Base-by-base conservation (phyloP, 2,329 filamentous ascomycete genomes). In the Fusarium fujikuroi region DNA sequence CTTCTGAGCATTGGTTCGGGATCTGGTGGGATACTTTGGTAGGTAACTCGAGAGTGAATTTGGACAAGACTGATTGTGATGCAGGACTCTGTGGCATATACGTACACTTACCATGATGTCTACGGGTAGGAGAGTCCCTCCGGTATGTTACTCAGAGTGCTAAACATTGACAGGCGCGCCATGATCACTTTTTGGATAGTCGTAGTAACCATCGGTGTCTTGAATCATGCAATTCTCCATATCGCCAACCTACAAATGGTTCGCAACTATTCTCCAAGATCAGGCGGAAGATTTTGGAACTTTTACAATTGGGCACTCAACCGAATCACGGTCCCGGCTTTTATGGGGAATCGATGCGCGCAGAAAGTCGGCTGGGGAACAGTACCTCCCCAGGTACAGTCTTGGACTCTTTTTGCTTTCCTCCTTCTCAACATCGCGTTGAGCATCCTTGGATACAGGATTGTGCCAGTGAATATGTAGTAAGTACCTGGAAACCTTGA, bases 291-390 rank as follows among this genome's bases (percentile, higher is more conserved):
- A 3, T 7, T 69, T 1, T 58, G 58, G 39, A 57, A 59, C 5
- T 32, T 58, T 4, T 73, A 69, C 9, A 68, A 72, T 0, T 83
- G 82, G 80, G 37, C 83, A 21, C 78, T 81, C 46, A 78, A 79
- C 36, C 78, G 80, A 7, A 49, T 86, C 1, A 75, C 79, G 0
- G 66, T 84, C 1, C 84, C 85, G 0, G 84, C 85, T 16, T 47
- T 47, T 11, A 4, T 30, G 52, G 85, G 85, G 2, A 78, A 83
- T 39, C 79, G 79, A 21, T 84, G 81, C 58, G 81, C 85, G 1
- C 83, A 86, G 44, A 83, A 84, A 28, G 79, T 84, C 7, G 83
- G 84, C 36, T 86, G 84, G 80, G 84, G 81, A 60, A 86, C 84
- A 0, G 80, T 86, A 2, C 85, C 85, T 0, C 83, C 84, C 0